Percentiles rank a stretch among this genome's conserved stretches.
phyloP scores from a whole-genome alignment of 1,284 basidiomycete genomes.

The Sanguinoderma infundibulare region DNA sequence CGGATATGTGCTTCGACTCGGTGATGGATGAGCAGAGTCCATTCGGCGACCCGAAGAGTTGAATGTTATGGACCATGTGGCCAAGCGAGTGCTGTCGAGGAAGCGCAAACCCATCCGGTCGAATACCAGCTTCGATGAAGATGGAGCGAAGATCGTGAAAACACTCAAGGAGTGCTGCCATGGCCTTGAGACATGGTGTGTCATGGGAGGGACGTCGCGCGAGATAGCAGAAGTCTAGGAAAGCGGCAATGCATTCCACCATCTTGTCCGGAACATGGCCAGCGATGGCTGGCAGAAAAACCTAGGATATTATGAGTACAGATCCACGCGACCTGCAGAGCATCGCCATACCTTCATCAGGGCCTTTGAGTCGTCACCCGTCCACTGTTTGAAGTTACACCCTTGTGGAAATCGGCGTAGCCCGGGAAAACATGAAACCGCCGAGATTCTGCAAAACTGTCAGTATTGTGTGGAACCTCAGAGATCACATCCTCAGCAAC shows the following conservation, averaged over 20 bases:
- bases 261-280: conserved; percentile 20
- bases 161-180: background rate
- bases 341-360: conserved; percentile 27
- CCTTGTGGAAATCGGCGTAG: conserved; percentile 24
- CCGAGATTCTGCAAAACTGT: conserved; percentile 14
- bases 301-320: too few species aligned
- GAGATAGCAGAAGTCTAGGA: conserved; percentile 26
- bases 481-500: too few species aligned
- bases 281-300: conserved; percentile 21
- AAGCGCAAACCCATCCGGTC: conserved; percentile 15
- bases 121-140: conserved; percentile 18
- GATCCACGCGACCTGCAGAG: background rate
- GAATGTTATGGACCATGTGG: conserved; percentile 20
- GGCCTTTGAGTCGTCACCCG: conserved; percentile 29
- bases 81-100: conserved; percentile 26
- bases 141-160: conserved; percentile 19
- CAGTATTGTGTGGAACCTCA: too few species aligned
- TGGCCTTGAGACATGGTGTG: conserved; percentile 3
- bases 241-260: conserved; percentile 8
- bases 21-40: conserved; percentile 30
- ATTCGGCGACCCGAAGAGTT: conserved; percentile 26
- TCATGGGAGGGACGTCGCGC: conserved; percentile 11
- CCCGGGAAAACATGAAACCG: conserved; percentile 20
- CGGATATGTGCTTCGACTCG: conserved; percentile 27
- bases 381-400: conserved; percentile 29